These are phyloP conservation scores for Xylaria bambusicola DNA, from an alignment of 495 filamentous ascomycete genomes.

Conservation along the genomic window DNA sequence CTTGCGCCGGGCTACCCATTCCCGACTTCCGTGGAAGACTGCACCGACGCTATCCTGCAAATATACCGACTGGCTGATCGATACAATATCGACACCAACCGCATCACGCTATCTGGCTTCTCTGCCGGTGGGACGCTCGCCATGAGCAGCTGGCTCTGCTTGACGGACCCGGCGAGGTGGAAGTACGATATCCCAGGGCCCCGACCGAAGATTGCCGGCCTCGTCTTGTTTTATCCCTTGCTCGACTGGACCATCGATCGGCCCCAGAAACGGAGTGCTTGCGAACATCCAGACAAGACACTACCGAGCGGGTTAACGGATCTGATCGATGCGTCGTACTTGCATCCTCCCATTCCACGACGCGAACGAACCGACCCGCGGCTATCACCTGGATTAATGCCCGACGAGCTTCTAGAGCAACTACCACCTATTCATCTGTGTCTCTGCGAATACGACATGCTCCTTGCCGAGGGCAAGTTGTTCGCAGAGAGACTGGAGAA, in stretches of 20 bases:
- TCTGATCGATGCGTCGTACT: slow-evolving; percentile 73
- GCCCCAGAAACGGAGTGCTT: slow-evolving; percentile 58
- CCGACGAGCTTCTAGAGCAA: slow-evolving; percentile 26
- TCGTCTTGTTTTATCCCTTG: slow-evolving; percentile 69
- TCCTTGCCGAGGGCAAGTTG: slow-evolving; percentile 61
- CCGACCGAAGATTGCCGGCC: slow-evolving; percentile 9
- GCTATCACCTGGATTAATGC: slow-evolving; percentile 23
- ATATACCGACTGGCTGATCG: slow-evolving; percentile 53
- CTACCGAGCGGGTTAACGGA: slow-evolving; percentile 66
- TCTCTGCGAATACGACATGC: slow-evolving; percentile 78
- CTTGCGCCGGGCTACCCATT: slow-evolving; percentile 69
- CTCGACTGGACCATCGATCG: slow-evolving; percentile 71
- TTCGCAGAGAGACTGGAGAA: slow-evolving; percentile 55
- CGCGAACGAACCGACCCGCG: slow-evolving; percentile 17
- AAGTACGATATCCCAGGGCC: slow-evolving; percentile 27
- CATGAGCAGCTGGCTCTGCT: slow-evolving; percentile 55
- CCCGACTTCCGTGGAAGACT: slow-evolving; percentile 66
- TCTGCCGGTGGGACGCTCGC: slow-evolving; percentile 74
- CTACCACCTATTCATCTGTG: slow-evolving; percentile 56
- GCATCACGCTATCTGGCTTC: slow-evolving; percentile 69
- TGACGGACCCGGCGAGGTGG: slow-evolving; percentile 55
- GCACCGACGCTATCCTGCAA: slow-evolving; percentile 61
- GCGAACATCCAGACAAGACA: slow-evolving; percentile 61
- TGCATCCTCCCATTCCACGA: slow-evolving; percentile 42
- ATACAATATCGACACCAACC: slow-evolving; percentile 19